phyloP scores from a whole-genome alignment of 2,329 filamentous ascomycete species.

The Botryotinia convoluta region DNA sequence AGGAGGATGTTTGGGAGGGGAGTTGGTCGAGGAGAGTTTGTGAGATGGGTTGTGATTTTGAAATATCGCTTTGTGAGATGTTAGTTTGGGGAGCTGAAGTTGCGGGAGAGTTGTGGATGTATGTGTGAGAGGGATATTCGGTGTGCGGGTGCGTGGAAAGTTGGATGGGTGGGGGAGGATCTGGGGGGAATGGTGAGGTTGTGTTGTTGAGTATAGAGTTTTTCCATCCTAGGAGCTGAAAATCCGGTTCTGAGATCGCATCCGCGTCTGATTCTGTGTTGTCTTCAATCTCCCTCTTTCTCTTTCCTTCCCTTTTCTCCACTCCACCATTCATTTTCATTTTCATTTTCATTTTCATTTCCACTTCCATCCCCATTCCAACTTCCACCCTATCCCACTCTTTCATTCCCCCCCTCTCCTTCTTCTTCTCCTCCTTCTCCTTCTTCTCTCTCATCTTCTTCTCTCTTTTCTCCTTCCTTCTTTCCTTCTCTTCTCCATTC shows the following conservation, averaged over 20 bases:
- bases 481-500: slow-evolving; percentile 13
- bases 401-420: too few relatives aligned
- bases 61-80: too few relatives aligned
- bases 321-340: background rate
- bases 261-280: background rate
- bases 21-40: background rate
- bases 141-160: background rate
- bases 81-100: too few relatives aligned
- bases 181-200: background rate
- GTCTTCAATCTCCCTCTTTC: background rate
- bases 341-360: background rate
- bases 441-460: background rate
- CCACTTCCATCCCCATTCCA: background rate
- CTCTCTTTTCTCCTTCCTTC: background rate
- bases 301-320: background rate
- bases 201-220: too few relatives aligned
- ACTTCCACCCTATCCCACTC: too few relatives aligned
- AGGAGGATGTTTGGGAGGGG: background rate
- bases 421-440: background rate
- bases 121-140: background rate
- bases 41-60: background rate
- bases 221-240: background rate
- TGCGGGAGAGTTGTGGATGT: background rate
- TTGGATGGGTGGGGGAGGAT: background rate
- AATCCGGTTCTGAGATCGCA: slow-evolving; percentile 3